Percentiles rank a stretch among this genome's conserved stretches.
These are phyloP conservation scores for Volvariella volvacea DNA, from an alignment of 1,284 basidiomycete genomes.

Conservation along the genomic window DNA sequence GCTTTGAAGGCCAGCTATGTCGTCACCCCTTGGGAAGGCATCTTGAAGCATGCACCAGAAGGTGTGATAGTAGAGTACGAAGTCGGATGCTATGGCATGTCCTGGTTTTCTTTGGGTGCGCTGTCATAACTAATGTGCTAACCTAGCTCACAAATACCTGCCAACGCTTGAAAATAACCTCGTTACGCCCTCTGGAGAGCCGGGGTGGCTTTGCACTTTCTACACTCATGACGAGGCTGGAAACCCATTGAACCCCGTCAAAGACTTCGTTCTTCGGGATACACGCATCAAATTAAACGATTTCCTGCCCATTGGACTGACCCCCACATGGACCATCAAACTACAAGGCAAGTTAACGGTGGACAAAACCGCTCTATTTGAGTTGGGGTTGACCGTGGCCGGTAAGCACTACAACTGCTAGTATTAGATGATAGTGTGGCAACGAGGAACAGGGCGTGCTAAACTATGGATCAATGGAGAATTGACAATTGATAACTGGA, in stretches of 20 bases:
- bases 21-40: conserved; percentile 55
- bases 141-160: conserved; percentile 53
- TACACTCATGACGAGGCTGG: conserved; percentile 46
- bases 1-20: conserved; percentile 66
- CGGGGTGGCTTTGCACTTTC: conserved; percentile 59
- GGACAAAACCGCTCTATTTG: conserved; percentile 35
- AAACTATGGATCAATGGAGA: conserved; percentile 60
- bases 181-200: conserved; percentile 39
- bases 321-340: conserved; percentile 44
- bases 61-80: conserved; percentile 42
- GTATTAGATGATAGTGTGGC: too few species aligned
- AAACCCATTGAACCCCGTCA: conserved; percentile 35
- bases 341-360: conserved; percentile 37
- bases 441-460: conserved; percentile 31
- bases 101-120: background rate
- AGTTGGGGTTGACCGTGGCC: conserved; percentile 51
- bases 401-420: conserved; percentile 30
- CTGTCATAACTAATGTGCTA: background rate
- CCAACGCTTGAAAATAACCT: conserved; percentile 53
- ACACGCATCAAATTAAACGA: conserved; percentile 63
- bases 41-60: conserved; percentile 38
- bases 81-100: conserved; percentile 55
- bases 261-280: conserved; percentile 46
- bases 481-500: conserved; percentile 65
- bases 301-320: conserved; percentile 48